phyloP scores from a whole-genome alignment of 1,284 basidiomycete species.

The Cryptococcus deneoformans region DNA sequence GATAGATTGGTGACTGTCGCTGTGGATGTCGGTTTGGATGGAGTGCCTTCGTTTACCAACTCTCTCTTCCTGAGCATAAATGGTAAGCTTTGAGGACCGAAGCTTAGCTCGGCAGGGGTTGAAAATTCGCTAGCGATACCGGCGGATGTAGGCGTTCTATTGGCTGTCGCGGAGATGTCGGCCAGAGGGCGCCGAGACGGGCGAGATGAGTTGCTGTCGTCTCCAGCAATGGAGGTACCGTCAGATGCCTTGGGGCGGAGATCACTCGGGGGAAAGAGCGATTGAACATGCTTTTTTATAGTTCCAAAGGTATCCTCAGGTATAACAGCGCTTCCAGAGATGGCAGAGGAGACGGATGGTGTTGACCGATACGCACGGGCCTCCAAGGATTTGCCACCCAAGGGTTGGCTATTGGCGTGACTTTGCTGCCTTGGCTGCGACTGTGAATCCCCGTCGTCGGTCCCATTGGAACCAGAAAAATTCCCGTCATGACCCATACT shows the following conservation, averaged over 20 bases:
- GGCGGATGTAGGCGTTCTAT: slow-evolving; percentile 4
- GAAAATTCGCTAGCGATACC: slow-evolving; percentile 6
- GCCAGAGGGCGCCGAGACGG: background rate
- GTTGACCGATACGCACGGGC: background rate
- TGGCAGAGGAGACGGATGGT: background rate
- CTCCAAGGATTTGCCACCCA: background rate
- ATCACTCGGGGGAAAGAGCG: too few relatives aligned
- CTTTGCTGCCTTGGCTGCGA: too few relatives aligned
- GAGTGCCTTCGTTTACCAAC: background rate
- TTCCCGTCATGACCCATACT: too few relatives aligned
- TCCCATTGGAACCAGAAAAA: too few relatives aligned
- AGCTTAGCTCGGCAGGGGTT: slow-evolving; percentile 16
- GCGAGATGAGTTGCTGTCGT: background rate
- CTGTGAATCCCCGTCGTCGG: too few relatives aligned
- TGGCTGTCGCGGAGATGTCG: background rate
- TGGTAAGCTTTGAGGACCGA: slow-evolving; percentile 21
- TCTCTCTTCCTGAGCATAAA: slow-evolving; percentile 17
- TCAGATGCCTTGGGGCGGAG: background rate
- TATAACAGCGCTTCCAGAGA: background rate
- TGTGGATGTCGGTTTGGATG: background rate
- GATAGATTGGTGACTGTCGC: background rate
- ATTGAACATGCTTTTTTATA: background rate
- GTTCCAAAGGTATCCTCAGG: background rate
- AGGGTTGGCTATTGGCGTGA: background rate
- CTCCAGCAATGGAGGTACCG: background rate